Evolutionary conservation across 2,329 filamentous ascomycete genomes (phyloP).

Genomic region (Alternaria panax): DNA sequence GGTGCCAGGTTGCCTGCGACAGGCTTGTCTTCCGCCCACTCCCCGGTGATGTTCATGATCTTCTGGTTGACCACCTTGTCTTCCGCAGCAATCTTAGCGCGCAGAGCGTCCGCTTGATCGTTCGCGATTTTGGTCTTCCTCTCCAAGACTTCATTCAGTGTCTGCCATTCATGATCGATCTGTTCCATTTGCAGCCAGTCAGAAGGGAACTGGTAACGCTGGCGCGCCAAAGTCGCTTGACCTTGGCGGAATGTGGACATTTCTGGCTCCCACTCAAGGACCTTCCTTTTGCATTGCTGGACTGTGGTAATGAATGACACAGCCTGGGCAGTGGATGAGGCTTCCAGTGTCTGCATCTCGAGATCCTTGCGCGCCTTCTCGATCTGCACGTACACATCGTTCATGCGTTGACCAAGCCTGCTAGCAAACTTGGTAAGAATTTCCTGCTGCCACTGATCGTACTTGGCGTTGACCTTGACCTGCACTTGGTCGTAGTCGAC

Average conservation of each 20-base stretch:
- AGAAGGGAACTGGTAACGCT: constrained; percentile 89
- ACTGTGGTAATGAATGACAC: constrained; percentile 99
- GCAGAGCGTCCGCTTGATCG: constrained; percentile 92
- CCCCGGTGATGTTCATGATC: constrained; percentile 80
- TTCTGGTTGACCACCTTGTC: constrained; percentile 90
- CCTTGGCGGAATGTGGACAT: constrained; percentile 96
- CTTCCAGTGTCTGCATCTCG: constrained; percentile 89
- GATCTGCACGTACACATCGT: constrained; percentile 90
- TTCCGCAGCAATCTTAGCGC: constrained; percentile 93
- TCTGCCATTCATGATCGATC: constrained; percentile 94
- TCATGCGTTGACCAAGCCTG: constrained; percentile 87
- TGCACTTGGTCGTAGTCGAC: constrained; percentile 99
- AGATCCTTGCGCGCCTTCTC: constrained; percentile 89
- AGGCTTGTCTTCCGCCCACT: constrained; percentile 97
- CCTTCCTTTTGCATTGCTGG: constrained; percentile 93
- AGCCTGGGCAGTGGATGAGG: constrained; percentile 93
- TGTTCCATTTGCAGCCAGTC: constrained; percentile 98
- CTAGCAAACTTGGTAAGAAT: constrained; percentile 92
- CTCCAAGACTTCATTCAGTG: constrained; percentile 87
- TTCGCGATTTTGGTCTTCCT: constrained; percentile 95
- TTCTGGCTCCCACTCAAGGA: constrained; percentile 92
- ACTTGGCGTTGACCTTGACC: constrained; percentile 98
- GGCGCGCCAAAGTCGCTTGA: constrained; percentile 87
- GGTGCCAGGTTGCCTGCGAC: constrained; percentile 94
- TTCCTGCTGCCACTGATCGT: constrained; percentile 99